These are phyloP conservation scores for Tetratostichococcus sp. DNA, from an alignment of 139 green algal species.

Conservation along the genomic window DNA sequence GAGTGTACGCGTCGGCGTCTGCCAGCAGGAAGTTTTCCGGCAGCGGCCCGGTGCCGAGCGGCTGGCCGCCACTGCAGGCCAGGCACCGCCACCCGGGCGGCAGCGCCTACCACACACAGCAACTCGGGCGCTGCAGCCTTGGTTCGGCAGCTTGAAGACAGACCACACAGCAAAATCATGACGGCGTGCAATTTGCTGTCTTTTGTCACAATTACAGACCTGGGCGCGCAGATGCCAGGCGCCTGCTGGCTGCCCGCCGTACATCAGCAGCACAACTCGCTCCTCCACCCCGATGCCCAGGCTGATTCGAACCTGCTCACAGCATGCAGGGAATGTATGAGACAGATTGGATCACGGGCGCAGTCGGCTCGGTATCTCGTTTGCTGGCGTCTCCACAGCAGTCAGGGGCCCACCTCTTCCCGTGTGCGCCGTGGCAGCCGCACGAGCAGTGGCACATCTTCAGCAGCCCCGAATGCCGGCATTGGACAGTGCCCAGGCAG, in stretches of 20 bases:
- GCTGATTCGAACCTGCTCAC: constrained; percentile 26
- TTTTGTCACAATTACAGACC: too few relatives aligned
- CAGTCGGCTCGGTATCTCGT: too few relatives aligned
- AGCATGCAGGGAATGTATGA: background rate
- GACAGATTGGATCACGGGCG: background rate
- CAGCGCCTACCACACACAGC: constrained; percentile 38
- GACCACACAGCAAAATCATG: too few relatives aligned
- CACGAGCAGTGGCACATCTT: constrained; percentile 68
- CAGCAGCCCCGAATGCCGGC: constrained; percentile 58
- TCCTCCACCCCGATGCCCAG: constrained; percentile 35
- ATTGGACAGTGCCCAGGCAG: constrained; percentile 53
- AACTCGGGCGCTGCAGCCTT: too few relatives aligned
- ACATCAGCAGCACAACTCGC: constrained; percentile 43
- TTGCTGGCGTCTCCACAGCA: too few relatives aligned
- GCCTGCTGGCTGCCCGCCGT: constrained; percentile 41
- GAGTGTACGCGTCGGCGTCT: constrained; percentile 49
- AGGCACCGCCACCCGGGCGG: constrained; percentile 61
- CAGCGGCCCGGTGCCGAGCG: constrained; percentile 9
- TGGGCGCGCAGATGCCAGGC: constrained; percentile 32
- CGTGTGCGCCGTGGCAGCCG: constrained; percentile 20
- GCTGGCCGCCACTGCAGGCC: constrained; percentile 31
- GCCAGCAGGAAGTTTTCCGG: constrained; percentile 43
- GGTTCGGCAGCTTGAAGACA: too few relatives aligned
- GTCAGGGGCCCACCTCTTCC: constrained; percentile 25
- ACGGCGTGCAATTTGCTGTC: too few relatives aligned